Evolutionary conservation across 1,284 basidiomycete species (phyloP).

Genomic region (Tranzscheliella williamsii): DNA sequence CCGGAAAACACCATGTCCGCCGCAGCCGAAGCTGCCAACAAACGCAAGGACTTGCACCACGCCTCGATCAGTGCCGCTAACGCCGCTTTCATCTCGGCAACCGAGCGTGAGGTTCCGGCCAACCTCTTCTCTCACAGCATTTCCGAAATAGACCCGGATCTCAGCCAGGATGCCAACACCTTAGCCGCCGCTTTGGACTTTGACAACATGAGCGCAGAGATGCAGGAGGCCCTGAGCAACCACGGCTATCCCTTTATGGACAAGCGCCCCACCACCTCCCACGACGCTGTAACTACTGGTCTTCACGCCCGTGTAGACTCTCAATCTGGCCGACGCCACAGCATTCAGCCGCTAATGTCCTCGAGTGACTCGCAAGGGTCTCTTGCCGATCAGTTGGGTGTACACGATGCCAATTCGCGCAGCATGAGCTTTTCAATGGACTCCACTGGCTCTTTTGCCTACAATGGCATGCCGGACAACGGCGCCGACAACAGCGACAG

Average conservation of each 20-base stretch:
- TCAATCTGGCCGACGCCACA: slow-evolving; percentile 43
- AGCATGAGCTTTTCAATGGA: slow-evolving; percentile 38
- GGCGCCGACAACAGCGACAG: slow-evolving; percentile 8
- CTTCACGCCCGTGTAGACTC: slow-evolving; percentile 23
- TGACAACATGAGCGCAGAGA: slow-evolving; percentile 22
- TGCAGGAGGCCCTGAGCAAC: slow-evolving; percentile 10
- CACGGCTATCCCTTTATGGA: slow-evolving; percentile 8
- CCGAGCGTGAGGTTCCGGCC: slow-evolving; percentile 7
- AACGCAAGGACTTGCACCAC: slow-evolving; percentile 20
- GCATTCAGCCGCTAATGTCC: slow-evolving; percentile 46
- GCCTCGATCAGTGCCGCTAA: slow-evolving; percentile 36
- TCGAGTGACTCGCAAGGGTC: slow-evolving; percentile 23
- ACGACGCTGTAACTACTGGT: slow-evolving; percentile 1
- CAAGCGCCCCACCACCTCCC: slow-evolving; percentile 24
- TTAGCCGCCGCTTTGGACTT: slow-evolving; percentile 37
- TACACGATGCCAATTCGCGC: slow-evolving; percentile 7
- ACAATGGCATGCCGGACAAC: slow-evolving; percentile 8
- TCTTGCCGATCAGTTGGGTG: slow-evolving; percentile 11
- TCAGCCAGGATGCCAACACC: slow-evolving; percentile 24
- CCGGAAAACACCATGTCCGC: slow-evolving; percentile 25
- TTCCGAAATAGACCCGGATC: slow-evolving; percentile 9
- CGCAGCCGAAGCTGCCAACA: slow-evolving; percentile 5
- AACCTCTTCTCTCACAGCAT: slow-evolving; percentile 20
- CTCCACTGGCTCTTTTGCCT: slow-evolving; percentile 7
- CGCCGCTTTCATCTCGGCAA: slow-evolving; percentile 37